Conservation (phyloP, 2,329 filamentous ascomycete species). For the Lanzia echinophila region DNA sequence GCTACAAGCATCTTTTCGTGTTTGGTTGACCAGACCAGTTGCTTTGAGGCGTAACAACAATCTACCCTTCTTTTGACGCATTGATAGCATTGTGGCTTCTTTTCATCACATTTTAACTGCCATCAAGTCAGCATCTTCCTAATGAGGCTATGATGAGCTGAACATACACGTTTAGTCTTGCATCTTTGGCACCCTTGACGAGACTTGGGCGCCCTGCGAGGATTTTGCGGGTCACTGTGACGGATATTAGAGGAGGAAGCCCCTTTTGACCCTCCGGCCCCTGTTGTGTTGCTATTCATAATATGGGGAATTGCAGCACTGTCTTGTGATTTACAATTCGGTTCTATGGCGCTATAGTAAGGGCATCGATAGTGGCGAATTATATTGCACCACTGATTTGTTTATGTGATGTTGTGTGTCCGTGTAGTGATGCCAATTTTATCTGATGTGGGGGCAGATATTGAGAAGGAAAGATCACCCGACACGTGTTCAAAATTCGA, state of each 20-base stretch:
- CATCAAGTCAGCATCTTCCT: slow-evolving; percentile 5
- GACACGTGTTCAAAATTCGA: too few relatives aligned
- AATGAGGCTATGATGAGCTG: background rate
- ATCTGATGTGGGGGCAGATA: background rate
- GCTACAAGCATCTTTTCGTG: slow-evolving; percentile 24
- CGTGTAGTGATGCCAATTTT: too few relatives aligned
- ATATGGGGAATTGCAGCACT: background rate
- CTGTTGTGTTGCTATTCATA: background rate
- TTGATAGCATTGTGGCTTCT: slow-evolving; percentile 25
- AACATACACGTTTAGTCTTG: slow-evolving; percentile 25
- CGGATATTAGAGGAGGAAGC: background rate
- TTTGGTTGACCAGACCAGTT: slow-evolving; percentile 27
- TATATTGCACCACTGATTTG: background rate
- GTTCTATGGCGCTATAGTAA: too few relatives aligned
- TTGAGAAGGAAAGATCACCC: background rate
- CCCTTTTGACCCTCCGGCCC: background rate
- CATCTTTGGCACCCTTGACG: slow-evolving; percentile 26
- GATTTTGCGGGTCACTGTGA: slow-evolving; percentile 10
- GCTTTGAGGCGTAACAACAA: slow-evolving; percentile 24
- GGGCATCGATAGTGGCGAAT: too few relatives aligned
- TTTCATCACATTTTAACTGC: slow-evolving; percentile 28
- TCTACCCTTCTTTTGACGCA: slow-evolving; percentile 21
- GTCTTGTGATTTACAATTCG: too few relatives aligned
- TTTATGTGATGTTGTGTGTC: background rate
- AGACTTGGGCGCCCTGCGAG: slow-evolving; percentile 25